Evolutionary conservation across 2,329 filamentous ascomycete species (phyloP), one percentile per base, ranked within the genome.

Genomic region (Graphium sp.): DNA sequence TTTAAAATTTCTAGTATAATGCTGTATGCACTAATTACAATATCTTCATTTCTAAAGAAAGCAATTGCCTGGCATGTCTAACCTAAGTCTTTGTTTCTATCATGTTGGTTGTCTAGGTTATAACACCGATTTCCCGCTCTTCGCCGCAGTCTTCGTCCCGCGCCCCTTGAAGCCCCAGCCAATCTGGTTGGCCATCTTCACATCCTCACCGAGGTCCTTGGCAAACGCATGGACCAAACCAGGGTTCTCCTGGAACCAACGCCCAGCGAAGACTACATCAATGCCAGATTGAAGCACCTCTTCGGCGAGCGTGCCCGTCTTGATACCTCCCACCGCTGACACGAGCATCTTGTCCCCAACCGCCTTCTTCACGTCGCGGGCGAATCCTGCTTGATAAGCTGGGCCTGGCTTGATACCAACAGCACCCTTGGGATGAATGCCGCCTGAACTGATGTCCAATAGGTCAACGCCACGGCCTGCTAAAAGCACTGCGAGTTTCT

Each of bases 321-420:
- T 55, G 38, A 69, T 66, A n/a, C 40, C 52, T 0, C 64, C 64
- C 0, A 69, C 64, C 0, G 60, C 41, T 7, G 52, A 50, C 16
- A 64, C 49, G 0, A 58, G 30, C 37, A 60, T 24, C 30, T 43
- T 72, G 33, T 77, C 68, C 0, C 74, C 75, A 1, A 85, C 66
- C 2, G 64, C 73, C 39, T 72, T 63, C 55, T 84, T 84, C 32
- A 84, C 67, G 5, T 63, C 60, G 42, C 74, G 67, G 0, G 81
- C 71, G 39, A 83, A 76, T 0, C 62, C 67, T 1, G 65, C 73
- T 49, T 87, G 80, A 52, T 83, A 85, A 0, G 60, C 75, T 0
- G 72, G 70, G 0, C 66, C 68, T 3, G 52, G 44, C 15, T 60
- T 53, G n/a, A n/a, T n/a, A n/a, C n/a, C n/a, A 30, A 77, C 60